Evolutionary conservation across 139 green algal species (phyloP).

Genomic region (Zygnema circumcarinatum): DNA sequence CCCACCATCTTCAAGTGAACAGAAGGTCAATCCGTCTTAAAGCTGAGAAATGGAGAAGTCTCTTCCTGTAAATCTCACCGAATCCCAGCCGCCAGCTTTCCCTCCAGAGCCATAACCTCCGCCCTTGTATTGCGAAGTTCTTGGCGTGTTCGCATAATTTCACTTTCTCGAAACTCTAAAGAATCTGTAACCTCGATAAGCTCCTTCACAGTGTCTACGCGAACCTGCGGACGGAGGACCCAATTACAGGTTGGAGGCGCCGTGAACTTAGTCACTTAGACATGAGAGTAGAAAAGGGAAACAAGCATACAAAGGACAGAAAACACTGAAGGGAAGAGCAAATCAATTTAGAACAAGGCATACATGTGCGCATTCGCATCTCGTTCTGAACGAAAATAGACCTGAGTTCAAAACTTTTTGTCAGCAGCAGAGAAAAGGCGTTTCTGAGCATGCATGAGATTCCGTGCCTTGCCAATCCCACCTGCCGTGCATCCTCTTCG

Average conservation of each 20-base stretch:
- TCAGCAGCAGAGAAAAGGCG: no score
- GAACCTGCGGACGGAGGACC: slow-evolving; percentile 2
- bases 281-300: slow-evolving; percentile 6
- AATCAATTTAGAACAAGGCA: no score
- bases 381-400: no score
- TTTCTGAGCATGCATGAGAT: no score
- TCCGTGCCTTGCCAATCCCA: no score
- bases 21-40: no score
- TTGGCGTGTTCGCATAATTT: slow-evolving; percentile 27
- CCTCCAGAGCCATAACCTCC: slow-evolving; percentile 35
- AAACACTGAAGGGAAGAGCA: not conserved
- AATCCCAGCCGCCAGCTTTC: not conserved
- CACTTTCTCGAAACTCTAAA: slow-evolving; percentile 45
- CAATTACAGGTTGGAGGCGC: not conserved
- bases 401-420: no score
- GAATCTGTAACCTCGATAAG: slow-evolving; percentile 40
- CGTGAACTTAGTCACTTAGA: slow-evolving; percentile 1
- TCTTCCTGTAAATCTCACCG: slow-evolving; percentile 14
- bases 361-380: no score
- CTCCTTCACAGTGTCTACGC: slow-evolving; percentile 13
- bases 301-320: not conserved
- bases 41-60: no score
- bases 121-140: slow-evolving; percentile 37
- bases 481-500: not conserved
- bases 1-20: no score